Evolutionary conservation across 495 filamentous ascomycete genomes (phyloP).

Genomic region (Sordaria brevicollis): DNA sequence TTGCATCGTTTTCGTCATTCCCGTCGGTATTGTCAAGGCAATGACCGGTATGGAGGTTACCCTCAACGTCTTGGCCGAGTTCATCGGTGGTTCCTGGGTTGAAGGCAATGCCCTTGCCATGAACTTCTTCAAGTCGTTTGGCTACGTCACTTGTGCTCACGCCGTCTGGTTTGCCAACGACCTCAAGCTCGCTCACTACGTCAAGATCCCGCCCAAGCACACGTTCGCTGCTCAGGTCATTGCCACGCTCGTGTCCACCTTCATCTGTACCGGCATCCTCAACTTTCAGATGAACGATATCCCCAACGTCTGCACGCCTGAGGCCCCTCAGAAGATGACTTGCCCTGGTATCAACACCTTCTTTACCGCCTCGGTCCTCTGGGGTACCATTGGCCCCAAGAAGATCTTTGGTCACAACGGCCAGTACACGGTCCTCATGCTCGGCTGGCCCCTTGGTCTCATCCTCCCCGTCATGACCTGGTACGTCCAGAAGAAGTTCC

Average conservation of each 20-base stretch:
- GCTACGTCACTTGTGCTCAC: conserved; percentile 26
- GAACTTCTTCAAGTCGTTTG: conserved; percentile 34
- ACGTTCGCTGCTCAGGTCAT: conserved; percentile 29
- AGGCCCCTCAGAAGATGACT: conserved; percentile 25
- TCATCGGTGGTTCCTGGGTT: conserved; percentile 27
- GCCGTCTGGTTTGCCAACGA: conserved; percentile 27
- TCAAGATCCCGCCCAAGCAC: conserved; percentile 31
- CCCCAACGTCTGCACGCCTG: conserved; percentile 24
- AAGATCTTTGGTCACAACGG: conserved; percentile 27
- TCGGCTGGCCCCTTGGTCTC: conserved; percentile 26
- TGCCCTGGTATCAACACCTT: conserved; percentile 31
- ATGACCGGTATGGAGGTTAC: conserved; percentile 30
- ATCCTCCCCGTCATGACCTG: conserved; percentile 19
- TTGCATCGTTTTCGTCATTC: conserved; percentile 28
- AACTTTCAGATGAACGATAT: conserved; percentile 31
- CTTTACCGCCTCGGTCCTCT: conserved; percentile 29
- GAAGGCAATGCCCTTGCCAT: conserved; percentile 27
- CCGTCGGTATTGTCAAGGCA: conserved; percentile 27
- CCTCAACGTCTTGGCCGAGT: conserved; percentile 30
- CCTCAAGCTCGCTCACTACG: conserved; percentile 31
- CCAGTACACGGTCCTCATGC: conserved; percentile 25
- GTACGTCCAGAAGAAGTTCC: conserved; percentile 11
- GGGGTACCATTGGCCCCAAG: conserved; percentile 30
- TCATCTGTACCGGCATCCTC: conserved; percentile 23
- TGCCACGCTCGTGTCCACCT: conserved; percentile 24